phyloP scores from a whole-genome alignment of 2,329 filamentous ascomycete species.

The Ophiostoma perfectum region DNA sequence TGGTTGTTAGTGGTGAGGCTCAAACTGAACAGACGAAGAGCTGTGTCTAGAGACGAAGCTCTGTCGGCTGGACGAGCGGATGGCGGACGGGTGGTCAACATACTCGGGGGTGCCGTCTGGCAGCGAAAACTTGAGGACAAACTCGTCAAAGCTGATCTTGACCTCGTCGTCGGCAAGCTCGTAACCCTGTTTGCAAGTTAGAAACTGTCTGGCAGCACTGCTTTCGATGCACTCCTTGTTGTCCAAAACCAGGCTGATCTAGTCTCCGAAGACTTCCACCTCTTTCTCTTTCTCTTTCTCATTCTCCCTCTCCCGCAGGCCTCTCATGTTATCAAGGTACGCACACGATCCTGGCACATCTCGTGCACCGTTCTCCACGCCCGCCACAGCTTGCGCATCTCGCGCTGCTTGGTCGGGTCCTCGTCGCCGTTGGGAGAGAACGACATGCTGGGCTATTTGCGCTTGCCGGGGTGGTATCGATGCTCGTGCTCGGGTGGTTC shows the following conservation, averaged over 20 bases:
- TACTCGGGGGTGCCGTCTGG: conserved; percentile 70
- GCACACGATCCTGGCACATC: conserved; percentile 86
- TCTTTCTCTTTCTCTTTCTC: no score
- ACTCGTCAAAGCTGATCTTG: conserved; percentile 77
- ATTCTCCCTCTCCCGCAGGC: conserved; percentile 11
- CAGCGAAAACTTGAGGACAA: conserved; percentile 66
- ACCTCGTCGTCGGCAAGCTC: conserved; percentile 86
- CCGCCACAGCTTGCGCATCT: conserved; percentile 73
- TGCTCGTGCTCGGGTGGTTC: neutral
- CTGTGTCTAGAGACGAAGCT: no score
- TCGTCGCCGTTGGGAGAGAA: conserved; percentile 23
- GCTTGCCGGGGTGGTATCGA: neutral
- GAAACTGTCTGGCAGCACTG: neutral
- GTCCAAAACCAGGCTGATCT: neutral
- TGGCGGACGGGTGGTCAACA: neutral
- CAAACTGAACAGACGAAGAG: neutral
- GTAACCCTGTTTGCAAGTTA: conserved; percentile 63
- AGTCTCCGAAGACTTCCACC: neutral
- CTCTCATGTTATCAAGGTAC: conserved; percentile 31
- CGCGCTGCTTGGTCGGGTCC: conserved; percentile 43
- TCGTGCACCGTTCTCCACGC: conserved; percentile 90
- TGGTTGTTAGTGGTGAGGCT: neutral
- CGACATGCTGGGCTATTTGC: conserved; percentile 17
- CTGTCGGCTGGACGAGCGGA: neutral
- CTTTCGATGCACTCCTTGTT: neutral